Evolutionary conservation across 371 early-diverging fungal species (phyloP).

Genomic region (Zancudomyces culisetae): DNA sequence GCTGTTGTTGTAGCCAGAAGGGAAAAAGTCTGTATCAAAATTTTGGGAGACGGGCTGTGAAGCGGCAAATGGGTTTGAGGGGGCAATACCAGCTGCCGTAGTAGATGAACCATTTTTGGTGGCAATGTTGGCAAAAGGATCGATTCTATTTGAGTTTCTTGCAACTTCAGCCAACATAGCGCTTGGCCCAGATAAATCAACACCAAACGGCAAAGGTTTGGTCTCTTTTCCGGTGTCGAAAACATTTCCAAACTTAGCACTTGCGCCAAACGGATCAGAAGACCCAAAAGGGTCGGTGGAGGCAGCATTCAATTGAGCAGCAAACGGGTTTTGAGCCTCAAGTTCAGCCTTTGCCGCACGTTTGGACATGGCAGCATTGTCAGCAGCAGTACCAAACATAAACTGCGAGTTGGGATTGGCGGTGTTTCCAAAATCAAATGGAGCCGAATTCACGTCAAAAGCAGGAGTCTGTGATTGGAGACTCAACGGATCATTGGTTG

Average conservation of each 20-base stretch:
- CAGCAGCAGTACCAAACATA: not conserved
- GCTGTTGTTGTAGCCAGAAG: too few relatives aligned
- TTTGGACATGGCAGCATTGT: not conserved
- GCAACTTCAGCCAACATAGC: slow-evolving; percentile 22
- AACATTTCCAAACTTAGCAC: slow-evolving; percentile 11
- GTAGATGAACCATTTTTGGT: slow-evolving; percentile 3
- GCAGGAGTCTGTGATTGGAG: not conserved
- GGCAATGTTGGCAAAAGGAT: slow-evolving; percentile 33
- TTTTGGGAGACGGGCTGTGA: not conserved
- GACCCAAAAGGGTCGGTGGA: not conserved
- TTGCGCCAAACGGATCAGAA: slow-evolving; percentile 10
- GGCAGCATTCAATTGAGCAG: not conserved
- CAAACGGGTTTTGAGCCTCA: not conserved
- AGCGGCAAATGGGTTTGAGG: slow-evolving; percentile 2
- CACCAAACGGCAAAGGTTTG: slow-evolving; percentile 18
- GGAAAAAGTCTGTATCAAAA: too few relatives aligned
- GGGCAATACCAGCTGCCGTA: too few relatives aligned
- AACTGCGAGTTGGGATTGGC: not conserved
- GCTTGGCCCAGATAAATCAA: slow-evolving; percentile 11
- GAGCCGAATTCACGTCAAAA: not conserved
- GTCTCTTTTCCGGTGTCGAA: slow-evolving; percentile 21
- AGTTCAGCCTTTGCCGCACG: not conserved
- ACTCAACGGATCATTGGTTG: not conserved
- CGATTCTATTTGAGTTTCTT: slow-evolving; percentile 28
- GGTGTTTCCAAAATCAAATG: not conserved